Evolutionary conservation across 768 basidiomycete genomes (phyloP).

Genomic region (Trametopsis cervina): DNA sequence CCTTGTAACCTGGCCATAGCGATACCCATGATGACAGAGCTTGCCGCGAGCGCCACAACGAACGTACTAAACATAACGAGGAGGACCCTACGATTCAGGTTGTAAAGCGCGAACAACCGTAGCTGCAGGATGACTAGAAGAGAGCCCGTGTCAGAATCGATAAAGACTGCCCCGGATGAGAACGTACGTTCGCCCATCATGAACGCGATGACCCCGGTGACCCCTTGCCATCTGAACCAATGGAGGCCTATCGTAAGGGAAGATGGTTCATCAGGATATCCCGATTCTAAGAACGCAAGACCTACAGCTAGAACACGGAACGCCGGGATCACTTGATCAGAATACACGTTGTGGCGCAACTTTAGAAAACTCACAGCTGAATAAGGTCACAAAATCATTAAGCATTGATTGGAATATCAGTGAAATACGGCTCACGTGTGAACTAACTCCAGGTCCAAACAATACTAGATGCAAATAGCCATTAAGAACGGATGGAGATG

Average conservation of each 20-base stretch:
- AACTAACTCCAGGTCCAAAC: background rate
- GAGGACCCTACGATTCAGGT: slow-evolving; percentile 43
- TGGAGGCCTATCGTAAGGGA: background rate
- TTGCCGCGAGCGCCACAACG: slow-evolving; percentile 33
- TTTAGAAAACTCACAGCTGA: background rate
- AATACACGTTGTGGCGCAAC: too few relatives aligned
- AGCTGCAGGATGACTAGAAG: slow-evolving; percentile 49
- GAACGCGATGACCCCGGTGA: slow-evolving; percentile 47
- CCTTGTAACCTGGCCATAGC: slow-evolving; percentile 35
- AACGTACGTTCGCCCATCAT: slow-evolving; percentile 48
- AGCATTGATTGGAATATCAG: too few relatives aligned
- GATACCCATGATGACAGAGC: slow-evolving; percentile 42
- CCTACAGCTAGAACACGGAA: too few relatives aligned
- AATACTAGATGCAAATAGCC: slow-evolving; percentile 1
- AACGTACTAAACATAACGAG: slow-evolving; percentile 29
- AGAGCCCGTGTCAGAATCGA: slow-evolving; percentile 1
- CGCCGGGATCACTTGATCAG: too few relatives aligned
- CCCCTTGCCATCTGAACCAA: slow-evolving; percentile 57
- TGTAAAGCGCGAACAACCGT: slow-evolving; percentile 57
- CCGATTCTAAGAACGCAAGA: too few relatives aligned
- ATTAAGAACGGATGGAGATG: too few relatives aligned
- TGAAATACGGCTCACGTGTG: slow-evolving; percentile 14
- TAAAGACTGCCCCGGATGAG: background rate
- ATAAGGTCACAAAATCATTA: too few relatives aligned
- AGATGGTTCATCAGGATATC: too few relatives aligned